Percentiles rank a stretch among this genome's conserved stretches.
Evolutionary conservation across 2,329 filamentous ascomycete species (phyloP).

Genomic region (Paecilomyces sp.): DNA sequence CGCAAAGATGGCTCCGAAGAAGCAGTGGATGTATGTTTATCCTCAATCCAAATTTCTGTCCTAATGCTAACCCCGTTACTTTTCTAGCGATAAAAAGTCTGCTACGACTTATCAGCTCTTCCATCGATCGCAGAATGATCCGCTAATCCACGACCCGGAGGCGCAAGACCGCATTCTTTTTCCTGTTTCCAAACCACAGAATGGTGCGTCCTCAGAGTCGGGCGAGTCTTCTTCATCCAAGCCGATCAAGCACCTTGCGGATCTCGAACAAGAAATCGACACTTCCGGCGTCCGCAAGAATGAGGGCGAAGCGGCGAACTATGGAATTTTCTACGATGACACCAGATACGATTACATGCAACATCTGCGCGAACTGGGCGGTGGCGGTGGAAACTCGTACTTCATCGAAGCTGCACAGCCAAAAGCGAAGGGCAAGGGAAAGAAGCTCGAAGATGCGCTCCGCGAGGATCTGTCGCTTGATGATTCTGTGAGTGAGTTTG

Average conservation of each 20-base stretch:
- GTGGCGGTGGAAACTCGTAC: constrained; percentile 62
- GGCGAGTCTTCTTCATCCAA: constrained; percentile 28
- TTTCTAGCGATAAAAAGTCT: constrained; percentile 71
- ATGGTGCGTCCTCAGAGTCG: constrained; percentile 10
- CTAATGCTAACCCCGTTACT: background rate
- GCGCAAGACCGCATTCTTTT: constrained; percentile 89
- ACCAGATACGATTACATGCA: constrained; percentile 99
- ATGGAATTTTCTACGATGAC: constrained; percentile 93
- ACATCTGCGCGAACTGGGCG: constrained; percentile 82
- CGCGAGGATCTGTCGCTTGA: constrained; percentile 48
- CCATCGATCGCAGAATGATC: constrained; percentile 94
- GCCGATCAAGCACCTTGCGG: constrained; percentile 61
- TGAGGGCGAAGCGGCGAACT: constrained; percentile 90
- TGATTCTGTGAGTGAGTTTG: constrained; percentile 20
- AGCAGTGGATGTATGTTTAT: constrained; percentile 63
- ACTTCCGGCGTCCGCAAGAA: constrained; percentile 66
- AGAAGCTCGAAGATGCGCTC: constrained; percentile 81
- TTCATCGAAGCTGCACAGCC: constrained; percentile 66
- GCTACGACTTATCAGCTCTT: constrained; percentile 92
- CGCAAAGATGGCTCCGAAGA: constrained; percentile 62
- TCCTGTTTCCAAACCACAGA: constrained; percentile 44
- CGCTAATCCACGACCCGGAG: constrained; percentile 84
- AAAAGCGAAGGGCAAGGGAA: constrained; percentile 59
- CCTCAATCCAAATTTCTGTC: background rate
- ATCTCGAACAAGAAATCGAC: constrained; percentile 70